Evolutionary conservation across 345 rosid genomes (phyloP).

Genomic region (Gossypium raimondii): DNA sequence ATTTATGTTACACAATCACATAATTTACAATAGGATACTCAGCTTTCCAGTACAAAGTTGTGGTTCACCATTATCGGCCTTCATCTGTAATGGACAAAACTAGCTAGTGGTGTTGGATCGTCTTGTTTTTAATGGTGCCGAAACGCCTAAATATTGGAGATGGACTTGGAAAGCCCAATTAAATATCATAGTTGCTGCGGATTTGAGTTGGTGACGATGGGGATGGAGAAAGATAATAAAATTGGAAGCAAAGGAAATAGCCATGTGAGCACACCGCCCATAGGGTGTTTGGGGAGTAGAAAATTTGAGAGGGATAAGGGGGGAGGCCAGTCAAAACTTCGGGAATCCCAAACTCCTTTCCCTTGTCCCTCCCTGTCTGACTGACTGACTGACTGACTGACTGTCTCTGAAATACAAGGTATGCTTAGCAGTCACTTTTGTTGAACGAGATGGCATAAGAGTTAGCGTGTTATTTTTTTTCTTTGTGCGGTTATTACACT

Average conservation of each 20-base stretch:
- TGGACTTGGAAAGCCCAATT: too few relatives aligned
- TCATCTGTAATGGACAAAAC: too few relatives aligned
- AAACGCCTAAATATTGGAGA: too few relatives aligned
- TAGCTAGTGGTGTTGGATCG: too few relatives aligned
- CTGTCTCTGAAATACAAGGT: slow-evolving; percentile 26
- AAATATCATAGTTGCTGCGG: neutral
- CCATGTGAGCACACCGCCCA: slow-evolving; percentile 19
- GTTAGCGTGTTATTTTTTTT: slow-evolving; percentile 15
- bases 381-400: slow-evolving; percentile 6
- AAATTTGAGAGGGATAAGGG: neutral
- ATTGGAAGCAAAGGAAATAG: neutral
- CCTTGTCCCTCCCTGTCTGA: neutral
- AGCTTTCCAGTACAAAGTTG: too few relatives aligned
- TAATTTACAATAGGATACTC: too few relatives aligned
- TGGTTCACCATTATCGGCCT: too few relatives aligned
- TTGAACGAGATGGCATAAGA: slow-evolving; percentile 34
- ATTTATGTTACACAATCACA: too few relatives aligned
- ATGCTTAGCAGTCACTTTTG: slow-evolving; percentile 22
- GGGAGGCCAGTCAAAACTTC: slow-evolving; percentile 37
- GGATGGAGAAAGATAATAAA: too few relatives aligned
- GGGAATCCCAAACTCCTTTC: slow-evolving; percentile 30
- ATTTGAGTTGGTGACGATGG: neutral
- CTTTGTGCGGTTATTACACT: slow-evolving; percentile 15
- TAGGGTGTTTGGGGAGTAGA: neutral
- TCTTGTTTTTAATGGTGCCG: too few relatives aligned